Conservation (phyloP, 805 yeast species). For the Tetrapisispora iriomotensis region DNA sequence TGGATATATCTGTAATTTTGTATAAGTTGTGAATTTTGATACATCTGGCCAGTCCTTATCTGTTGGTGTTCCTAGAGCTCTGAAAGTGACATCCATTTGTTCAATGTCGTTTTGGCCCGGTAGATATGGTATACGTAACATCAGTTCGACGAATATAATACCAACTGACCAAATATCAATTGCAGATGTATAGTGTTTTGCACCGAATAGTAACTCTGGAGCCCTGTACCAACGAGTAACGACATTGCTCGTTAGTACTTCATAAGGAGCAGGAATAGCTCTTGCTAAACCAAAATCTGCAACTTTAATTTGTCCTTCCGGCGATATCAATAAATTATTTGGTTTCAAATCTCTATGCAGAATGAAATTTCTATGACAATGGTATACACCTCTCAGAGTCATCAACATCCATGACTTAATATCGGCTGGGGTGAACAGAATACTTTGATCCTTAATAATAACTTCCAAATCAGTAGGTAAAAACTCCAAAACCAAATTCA, state of each 20-base stretch:
- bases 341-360: conserved; percentile 93
- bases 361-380: conserved; percentile 85
- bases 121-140: conserved; percentile 89
- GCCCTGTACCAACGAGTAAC: conserved; percentile 98
- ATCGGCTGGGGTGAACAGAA: conserved; percentile 76
- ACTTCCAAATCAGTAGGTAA: conserved; percentile 87
- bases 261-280: conserved; percentile 66
- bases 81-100: conserved; percentile 86
- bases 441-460: conserved; percentile 66
- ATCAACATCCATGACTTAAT: conserved; percentile 88
- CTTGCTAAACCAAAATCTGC: conserved; percentile 91
- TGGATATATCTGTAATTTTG: conserved; percentile 67
- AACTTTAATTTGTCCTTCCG: conserved; percentile 77
- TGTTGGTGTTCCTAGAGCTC: conserved; percentile 93
- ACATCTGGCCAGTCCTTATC: conserved; percentile 90
- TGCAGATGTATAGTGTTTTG: conserved; percentile 79
- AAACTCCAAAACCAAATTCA: conserved; percentile 87
- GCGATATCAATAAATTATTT: conserved; percentile 76
- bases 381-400: conserved; percentile 91
- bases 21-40: conserved; percentile 64
- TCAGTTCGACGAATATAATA: conserved; percentile 87
- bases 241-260: conserved; percentile 79
- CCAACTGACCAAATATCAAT: conserved; percentile 97
- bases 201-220: conserved; percentile 85
- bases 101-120: conserved; percentile 89